Evolutionary conservation across 768 basidiomycete species (phyloP), one percentile per base, ranked within the genome.

Genomic region (Scleroderma citrinum): DNA sequence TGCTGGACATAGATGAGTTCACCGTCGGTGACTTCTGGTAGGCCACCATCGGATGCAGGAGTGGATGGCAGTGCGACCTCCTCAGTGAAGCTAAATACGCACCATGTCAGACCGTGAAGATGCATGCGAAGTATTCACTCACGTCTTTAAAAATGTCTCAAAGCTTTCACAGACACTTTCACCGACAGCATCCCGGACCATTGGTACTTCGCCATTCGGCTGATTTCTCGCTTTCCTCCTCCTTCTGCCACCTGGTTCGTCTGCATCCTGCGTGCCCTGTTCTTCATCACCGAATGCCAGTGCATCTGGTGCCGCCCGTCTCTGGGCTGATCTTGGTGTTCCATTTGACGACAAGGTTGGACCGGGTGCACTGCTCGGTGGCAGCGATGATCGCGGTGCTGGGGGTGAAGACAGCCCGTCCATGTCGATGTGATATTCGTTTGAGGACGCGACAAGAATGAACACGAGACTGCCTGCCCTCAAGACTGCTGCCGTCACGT

Each of bases 101-200:
- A 1, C 6, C 46, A 37, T 30, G 40, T 24, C 23, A 8, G 6
- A n/a, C 19, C 34, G 16, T 24, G 20, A 20, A 13, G 1, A 40
- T 19, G 41, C 19, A 6, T 7, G 24, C 17, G 24, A 47, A 21
- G 24, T 42, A 32, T 30, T 43, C 26, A 75, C 86, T 47, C 64
- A 97, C 96, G 83, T 85, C 72, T 90, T 87, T 46, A 98, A 69
- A 69, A 99, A 97, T 2, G 81, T 80, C 64, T 92, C 87, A 61
- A 98, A 97, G 60, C 85, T 84, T 59, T 94, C 89, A 48, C 86
- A 83, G 4, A 98, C 91, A 58, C 89, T 91, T 72, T 98, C 94
- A 46, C 95, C 95, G 17, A 97, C 95, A 29, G 88, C 84, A 69
- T 98, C 96, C 58, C 84, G 85, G 2, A 98, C 93, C 44, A 90